Evolutionary conservation across 306 rosid species (phyloP).

Genomic region (Myrica gale): DNA sequence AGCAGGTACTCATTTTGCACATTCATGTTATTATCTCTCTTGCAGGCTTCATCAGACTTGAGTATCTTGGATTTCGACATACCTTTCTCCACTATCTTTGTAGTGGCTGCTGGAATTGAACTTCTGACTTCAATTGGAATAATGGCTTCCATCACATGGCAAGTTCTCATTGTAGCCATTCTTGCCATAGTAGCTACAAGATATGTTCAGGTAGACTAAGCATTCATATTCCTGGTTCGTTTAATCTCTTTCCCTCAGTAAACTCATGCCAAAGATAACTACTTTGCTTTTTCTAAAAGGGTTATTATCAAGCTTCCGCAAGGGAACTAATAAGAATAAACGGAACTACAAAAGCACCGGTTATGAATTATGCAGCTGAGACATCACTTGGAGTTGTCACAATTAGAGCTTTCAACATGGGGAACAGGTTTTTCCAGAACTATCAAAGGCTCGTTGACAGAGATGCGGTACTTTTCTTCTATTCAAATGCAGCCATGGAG

Average conservation of each 20-base stretch:
- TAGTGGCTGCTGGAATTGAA: slow-evolving; percentile 34
- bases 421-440: slow-evolving; percentile 47
- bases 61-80: slow-evolving; percentile 71
- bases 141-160: slow-evolving; percentile 79
- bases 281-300: slow-evolving; percentile 27
- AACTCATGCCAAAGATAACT: not conserved
- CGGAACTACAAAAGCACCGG: slow-evolving; percentile 90
- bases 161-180: slow-evolving; percentile 64
- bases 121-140: slow-evolving; percentile 36
- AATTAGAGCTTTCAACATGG: slow-evolving; percentile 62
- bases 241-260: not conserved
- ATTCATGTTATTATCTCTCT: slow-evolving; percentile 5
- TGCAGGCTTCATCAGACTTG: slow-evolving; percentile 85
- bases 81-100: slow-evolving; percentile 54
- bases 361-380: slow-evolving; percentile 71
- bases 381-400: slow-evolving; percentile 82
- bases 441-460: slow-evolving; percentile 63
- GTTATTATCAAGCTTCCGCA: slow-evolving; percentile 69
- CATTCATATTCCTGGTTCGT: not conserved
- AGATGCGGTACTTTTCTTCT: slow-evolving; percentile 64
- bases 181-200: slow-evolving; percentile 49
- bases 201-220: slow-evolving; percentile 46
- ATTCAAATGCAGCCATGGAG: slow-evolving; percentile 61
- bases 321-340: slow-evolving; percentile 75
- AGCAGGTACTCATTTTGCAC: not conserved